phyloP scores from a whole-genome alignment of 179 eudicot species.

The Amaranthus tricolor region DNA sequence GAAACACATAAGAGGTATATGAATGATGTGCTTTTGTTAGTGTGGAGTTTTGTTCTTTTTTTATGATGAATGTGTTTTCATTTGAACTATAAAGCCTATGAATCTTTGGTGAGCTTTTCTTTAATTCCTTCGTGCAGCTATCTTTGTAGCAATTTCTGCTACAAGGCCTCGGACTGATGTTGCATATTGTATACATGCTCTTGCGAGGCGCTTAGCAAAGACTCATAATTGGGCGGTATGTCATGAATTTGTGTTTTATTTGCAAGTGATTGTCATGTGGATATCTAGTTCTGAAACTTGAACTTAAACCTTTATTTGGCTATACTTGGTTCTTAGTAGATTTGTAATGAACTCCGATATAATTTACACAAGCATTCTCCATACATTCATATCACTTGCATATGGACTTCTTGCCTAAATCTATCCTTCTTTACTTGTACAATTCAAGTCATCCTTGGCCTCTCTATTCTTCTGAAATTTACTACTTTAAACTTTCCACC shows the following conservation, averaged over 20 bases:
- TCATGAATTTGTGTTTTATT: slow-evolving; percentile 5
- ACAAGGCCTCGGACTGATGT: slow-evolving; percentile 93
- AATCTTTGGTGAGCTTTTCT: slow-evolving; percentile 9
- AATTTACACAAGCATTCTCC: too few relatives aligned
- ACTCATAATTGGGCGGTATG: slow-evolving; percentile 99
- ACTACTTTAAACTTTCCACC: too few relatives aligned
- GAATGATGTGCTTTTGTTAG: neutral
- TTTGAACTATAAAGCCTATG: slow-evolving; percentile 3
- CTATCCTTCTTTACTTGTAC: too few relatives aligned
- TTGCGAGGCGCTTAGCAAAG: slow-evolving; percentile 79
- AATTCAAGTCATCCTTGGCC: too few relatives aligned
- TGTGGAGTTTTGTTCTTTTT: neutral
- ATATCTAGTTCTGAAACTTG: neutral
- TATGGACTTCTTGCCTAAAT: too few relatives aligned
- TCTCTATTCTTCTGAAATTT: too few relatives aligned
- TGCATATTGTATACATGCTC: slow-evolving; percentile 92
- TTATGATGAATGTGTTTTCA: neutral
- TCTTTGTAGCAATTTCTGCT: slow-evolving; percentile 81
- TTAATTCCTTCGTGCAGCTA: slow-evolving; percentile 45
- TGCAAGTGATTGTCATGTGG: neutral
- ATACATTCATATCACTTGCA: too few relatives aligned
- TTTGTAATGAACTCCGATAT: too few relatives aligned
- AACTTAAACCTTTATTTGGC: neutral
- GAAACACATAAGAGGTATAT: slow-evolving; percentile 70
- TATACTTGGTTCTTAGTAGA: too few relatives aligned